Evolutionary conservation across 345 rosid genomes (phyloP).

Genomic region (Erysimum cheiranthoides): DNA sequence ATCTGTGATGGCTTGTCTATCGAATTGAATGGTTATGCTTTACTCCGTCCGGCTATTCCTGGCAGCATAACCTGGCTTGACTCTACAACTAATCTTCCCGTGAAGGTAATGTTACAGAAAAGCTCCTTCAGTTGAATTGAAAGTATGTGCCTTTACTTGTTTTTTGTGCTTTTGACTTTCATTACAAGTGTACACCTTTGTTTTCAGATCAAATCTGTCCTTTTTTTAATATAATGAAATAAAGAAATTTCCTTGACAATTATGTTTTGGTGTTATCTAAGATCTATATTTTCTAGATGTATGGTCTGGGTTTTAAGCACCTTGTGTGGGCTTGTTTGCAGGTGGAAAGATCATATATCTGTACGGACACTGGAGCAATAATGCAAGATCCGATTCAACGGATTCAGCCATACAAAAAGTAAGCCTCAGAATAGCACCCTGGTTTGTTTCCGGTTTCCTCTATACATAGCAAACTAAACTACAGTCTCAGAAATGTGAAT

Average conservation of each 20-base stretch:
- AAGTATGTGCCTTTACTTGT: slow-evolving; percentile 3
- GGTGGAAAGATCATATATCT: slow-evolving; percentile 89
- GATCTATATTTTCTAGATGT: slow-evolving; percentile 14
- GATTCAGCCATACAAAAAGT: slow-evolving; percentile 75
- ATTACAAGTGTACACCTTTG: slow-evolving; percentile 7
- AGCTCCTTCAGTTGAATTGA: slow-evolving; percentile 3
- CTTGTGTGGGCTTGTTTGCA: slow-evolving; percentile 46
- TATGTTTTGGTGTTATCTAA: slow-evolving; percentile 13
- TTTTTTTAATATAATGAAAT: slow-evolving; percentile 8
- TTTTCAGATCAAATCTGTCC: neutral
- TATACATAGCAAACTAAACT: neutral
- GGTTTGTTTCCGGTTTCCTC: slow-evolving; percentile 25
- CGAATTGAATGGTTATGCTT: slow-evolving; percentile 80
- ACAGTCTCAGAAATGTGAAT: slow-evolving; percentile 12
- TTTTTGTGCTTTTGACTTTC: slow-evolving; percentile 3
- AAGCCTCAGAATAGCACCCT: slow-evolving; percentile 34
- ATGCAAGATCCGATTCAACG: slow-evolving; percentile 67
- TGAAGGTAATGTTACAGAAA: slow-evolving; percentile 62
- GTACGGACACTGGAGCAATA: slow-evolving; percentile 93
- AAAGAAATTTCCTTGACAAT: slow-evolving; percentile 20
- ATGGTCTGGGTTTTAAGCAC: slow-evolving; percentile 20
- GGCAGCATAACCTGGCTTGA: slow-evolving; percentile 94
- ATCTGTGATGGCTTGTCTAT: slow-evolving; percentile 71
- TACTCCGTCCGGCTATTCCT: slow-evolving; percentile 80
- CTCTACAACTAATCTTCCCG: slow-evolving; percentile 86